These are phyloP conservation scores for Chalciporus chontae DNA, from an alignment of 768 basidiomycete genomes.

Conservation along the genomic window DNA sequence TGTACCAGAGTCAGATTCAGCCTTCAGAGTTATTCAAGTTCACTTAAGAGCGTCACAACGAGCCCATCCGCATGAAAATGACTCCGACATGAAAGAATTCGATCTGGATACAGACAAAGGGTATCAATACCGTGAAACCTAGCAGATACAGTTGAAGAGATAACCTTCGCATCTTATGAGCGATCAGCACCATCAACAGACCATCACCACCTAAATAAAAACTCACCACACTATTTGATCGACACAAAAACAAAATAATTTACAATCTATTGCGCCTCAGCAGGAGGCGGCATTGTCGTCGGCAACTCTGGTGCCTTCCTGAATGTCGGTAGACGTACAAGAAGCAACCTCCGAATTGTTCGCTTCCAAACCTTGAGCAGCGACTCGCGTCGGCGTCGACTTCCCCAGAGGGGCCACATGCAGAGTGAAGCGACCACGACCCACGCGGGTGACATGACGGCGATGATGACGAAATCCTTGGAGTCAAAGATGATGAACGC, in stretches of 20 bases:
- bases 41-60: no score
- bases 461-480: not conserved
- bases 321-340: not conserved
- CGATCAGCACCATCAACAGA: no score
- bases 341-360: not conserved
- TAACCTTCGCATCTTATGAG: no score
- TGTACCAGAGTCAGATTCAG: no score
- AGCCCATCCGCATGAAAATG: no score
- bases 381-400: not conserved
- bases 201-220: not conserved
- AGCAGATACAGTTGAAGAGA: not conserved
- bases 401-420: conserved; percentile 1
- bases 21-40: no score
- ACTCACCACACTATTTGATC: not conserved
- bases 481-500: not conserved
- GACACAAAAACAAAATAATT: not conserved
- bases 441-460: not conserved
- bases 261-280: not conserved
- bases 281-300: not conserved
- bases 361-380: not conserved
- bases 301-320: not conserved
- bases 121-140: not conserved
- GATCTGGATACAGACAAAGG: not conserved
- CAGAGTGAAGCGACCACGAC: not conserved
- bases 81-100: no score